A percentile compares a stretch with the other conserved stretches of the same genome.
Evolutionary conservation across 768 basidiomycete genomes (phyloP).

Genomic region (Phlebiopsis flavidoalba): DNA sequence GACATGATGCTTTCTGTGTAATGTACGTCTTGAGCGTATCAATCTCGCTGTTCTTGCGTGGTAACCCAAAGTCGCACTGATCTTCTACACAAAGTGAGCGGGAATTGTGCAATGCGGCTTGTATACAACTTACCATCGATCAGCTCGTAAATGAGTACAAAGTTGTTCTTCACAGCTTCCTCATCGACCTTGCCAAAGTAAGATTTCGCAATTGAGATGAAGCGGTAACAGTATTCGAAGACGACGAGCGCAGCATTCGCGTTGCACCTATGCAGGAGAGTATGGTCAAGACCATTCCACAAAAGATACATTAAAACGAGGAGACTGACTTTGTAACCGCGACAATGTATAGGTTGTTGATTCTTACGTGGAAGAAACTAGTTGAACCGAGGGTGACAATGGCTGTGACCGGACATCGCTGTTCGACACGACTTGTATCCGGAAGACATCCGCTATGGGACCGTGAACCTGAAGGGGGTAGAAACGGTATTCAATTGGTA

Average conservation of each 20-base stretch:
- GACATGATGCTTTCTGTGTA: slow-evolving; percentile 92
- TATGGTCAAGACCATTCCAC: not conserved
- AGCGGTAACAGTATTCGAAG: slow-evolving; percentile 96
- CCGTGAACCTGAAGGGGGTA: slow-evolving; percentile 58
- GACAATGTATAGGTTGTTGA: slow-evolving; percentile 94
- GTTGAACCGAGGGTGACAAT: slow-evolving; percentile 97
- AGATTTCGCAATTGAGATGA: slow-evolving; percentile 88
- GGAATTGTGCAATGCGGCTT: not conserved
- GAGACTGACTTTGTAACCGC: slow-evolving; percentile 85
- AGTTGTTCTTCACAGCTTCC: slow-evolving; percentile 98
- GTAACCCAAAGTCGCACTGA: slow-evolving; percentile 98
- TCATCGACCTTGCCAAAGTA: slow-evolving; percentile 99
- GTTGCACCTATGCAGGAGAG: slow-evolving; percentile 59
- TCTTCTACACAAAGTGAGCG: slow-evolving; percentile 55
- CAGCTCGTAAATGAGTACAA: slow-evolving; percentile 95
- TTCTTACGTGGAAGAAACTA: slow-evolving; percentile 96
- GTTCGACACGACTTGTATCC: slow-evolving; percentile 98
- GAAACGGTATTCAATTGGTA: not conserved
- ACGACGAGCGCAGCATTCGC: slow-evolving; percentile 90
- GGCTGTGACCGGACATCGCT: slow-evolving; percentile 93
- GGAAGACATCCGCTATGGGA: slow-evolving; percentile 97
- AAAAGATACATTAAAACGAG: not conserved
- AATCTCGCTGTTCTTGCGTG: slow-evolving; percentile 91
- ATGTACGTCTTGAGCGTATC: slow-evolving; percentile 98
- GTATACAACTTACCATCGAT: slow-evolving; percentile 71